phyloP scores from a whole-genome alignment of 306 rosid genomes.

The Quercus suber region DNA sequence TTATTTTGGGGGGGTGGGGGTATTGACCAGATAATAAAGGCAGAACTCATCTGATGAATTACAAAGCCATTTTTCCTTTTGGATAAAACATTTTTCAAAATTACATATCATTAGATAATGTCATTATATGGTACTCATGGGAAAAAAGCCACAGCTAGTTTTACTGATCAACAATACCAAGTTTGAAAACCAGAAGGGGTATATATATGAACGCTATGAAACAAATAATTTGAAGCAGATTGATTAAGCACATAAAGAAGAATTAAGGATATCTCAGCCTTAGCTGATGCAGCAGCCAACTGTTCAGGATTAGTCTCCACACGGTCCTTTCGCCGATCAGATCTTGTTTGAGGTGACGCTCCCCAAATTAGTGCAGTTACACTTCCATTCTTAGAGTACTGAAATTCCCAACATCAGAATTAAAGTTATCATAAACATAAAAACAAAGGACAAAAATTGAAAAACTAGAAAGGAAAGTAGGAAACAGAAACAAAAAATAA shows the following conservation, averaged over 20 bases:
- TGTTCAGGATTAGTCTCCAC: conserved; percentile 98
- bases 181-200: neutral
- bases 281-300: conserved; percentile 94
- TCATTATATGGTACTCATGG: neutral
- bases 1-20: too few species aligned
- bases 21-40: neutral
- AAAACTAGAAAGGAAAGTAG: neutral
- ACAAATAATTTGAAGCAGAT: neutral
- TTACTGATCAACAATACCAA: neutral
- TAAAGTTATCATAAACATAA: neutral
- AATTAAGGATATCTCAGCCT: conserved; percentile 82
- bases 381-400: conserved; percentile 67
- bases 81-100: neutral
- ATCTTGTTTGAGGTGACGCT: conserved; percentile 94
- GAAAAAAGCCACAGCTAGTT: neutral
- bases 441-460: neutral
- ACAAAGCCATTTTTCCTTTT: neutral
- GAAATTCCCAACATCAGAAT: conserved; percentile 28
- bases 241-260: neutral
- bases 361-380: conserved; percentile 97
- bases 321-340: conserved; percentile 92
- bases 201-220: neutral
- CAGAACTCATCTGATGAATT: neutral
- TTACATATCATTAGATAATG: neutral
- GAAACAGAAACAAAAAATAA: neutral